Evolutionary conservation across 129 eudicot genomes (phyloP), one percentile per base, ranked within the genome.

Genomic region (Mikania micrantha): DNA sequence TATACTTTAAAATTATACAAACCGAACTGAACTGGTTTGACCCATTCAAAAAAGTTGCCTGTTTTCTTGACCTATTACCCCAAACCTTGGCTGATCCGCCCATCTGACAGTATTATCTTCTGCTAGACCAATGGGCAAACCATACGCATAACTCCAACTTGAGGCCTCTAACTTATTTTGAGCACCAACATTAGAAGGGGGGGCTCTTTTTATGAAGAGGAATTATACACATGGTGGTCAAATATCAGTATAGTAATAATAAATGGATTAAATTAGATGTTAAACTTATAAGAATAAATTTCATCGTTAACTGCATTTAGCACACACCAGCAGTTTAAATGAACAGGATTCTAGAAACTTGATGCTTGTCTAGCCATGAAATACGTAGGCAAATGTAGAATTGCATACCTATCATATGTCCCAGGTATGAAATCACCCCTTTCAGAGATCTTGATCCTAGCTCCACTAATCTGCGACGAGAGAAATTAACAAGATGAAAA

Each of bases 381-480:
- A 45, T 15, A 42, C 15, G 15, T 4, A 28, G 49, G 49, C 49
- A 13, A 42, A 42, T 42, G 49, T 13, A 42, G 31, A 56, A 27
- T 4, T 58, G 4, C 41, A 57, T 84, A 91, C 97, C 97, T 88
- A 45, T 91, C 93, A 13, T 82, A 74, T 63, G 97, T 91, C 66
- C 97, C 97, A 16, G 90, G 66, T 85, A 91, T 83, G 84, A 91
- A 91, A 79, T 91, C 97, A 22, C 95, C 97, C 76, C 95, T 79
- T 59, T 84, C 96, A 27, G 97, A 91, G 69, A 91, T 85, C 86
- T 88, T 88, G 56, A 91, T 83, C 73, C 82, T 81, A 24, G 97
- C 96, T 67, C 97, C 97, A 69, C 99, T 92, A 61, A 77, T 69
- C 96, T 91, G 88, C 79, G 75, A 66, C 22, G 34, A 52, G 41